Percentiles rank a stretch among this genome's conserved stretches.
Evolutionary conservation across 345 rosid genomes (phyloP).

Genomic region (Gossypium turneri): DNA sequence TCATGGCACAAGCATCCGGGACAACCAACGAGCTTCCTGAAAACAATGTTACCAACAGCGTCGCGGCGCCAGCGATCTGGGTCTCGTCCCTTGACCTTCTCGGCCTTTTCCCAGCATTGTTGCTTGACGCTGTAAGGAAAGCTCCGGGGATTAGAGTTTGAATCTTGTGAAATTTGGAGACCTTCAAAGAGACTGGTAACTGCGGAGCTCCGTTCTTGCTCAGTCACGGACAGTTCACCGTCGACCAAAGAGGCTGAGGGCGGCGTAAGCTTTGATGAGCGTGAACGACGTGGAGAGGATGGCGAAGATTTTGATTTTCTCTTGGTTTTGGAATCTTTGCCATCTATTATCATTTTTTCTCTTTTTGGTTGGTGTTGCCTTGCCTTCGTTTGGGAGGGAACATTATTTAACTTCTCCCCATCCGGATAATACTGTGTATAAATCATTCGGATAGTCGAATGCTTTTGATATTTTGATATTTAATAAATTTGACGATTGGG

Average conservation of each 20-base stretch:
- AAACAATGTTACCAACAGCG: conserved; percentile 73
- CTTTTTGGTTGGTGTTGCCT: neutral
- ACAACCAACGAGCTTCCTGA: conserved; percentile 89
- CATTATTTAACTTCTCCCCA: neutral
- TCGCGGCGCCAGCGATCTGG: conserved; percentile 87
- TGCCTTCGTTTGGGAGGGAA: neutral
- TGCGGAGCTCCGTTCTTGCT: conserved; percentile 22
- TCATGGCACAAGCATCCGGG: conserved; percentile 97
- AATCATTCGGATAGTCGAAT: neutral
- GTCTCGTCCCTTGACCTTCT: conserved; percentile 79
- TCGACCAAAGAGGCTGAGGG: conserved; percentile 51
- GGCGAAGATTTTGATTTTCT: conserved; percentile 24
- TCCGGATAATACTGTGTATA: neutral
- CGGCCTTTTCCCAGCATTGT: conserved; percentile 96
- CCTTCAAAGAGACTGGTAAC: conserved; percentile 36
- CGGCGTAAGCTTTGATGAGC: conserved; percentile 26
- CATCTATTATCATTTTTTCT: conserved; percentile 37
- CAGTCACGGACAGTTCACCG: conserved; percentile 28
- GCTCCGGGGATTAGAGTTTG: conserved; percentile 61
- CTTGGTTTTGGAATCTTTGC: conserved; percentile 32
- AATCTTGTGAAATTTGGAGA: conserved; percentile 35
- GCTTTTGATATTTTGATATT: too few relatives aligned
- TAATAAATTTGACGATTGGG: too few relatives aligned
- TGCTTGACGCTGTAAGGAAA: conserved; percentile 84
- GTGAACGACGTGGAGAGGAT: conserved; percentile 30